These are phyloP conservation scores for Astrephomene gubernaculifera DNA, from an alignment of 139 green algal species.

Conservation along the genomic window DNA sequence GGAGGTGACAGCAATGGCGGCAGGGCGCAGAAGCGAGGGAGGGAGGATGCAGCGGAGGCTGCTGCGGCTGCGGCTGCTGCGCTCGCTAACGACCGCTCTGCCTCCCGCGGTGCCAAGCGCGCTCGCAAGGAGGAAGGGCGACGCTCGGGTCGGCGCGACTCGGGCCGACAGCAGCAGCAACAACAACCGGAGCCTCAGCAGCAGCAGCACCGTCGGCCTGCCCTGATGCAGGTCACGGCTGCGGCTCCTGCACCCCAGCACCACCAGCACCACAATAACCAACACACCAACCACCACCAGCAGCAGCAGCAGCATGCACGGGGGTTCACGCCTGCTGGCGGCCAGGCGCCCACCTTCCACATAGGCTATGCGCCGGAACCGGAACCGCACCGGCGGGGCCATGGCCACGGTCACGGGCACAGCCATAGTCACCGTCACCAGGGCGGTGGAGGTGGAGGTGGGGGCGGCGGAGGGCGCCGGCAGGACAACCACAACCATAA, in stretches of 20 bases:
- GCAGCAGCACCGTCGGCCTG: neutral
- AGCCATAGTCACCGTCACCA: neutral
- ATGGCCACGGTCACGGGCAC: neutral
- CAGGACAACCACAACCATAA: neutral
- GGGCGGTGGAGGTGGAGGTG: neutral
- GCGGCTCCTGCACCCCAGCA: too few relatives aligned
- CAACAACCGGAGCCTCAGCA: neutral
- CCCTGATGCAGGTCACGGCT: neutral
- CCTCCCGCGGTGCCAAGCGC: slow-evolving; percentile 8
- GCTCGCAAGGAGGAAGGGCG: neutral
- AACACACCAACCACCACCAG: neutral
- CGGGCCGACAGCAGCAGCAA: slow-evolving; percentile 12
- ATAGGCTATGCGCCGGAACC: slow-evolving; percentile 1
- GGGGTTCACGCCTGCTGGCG: too few relatives aligned
- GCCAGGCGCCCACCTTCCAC: slow-evolving; percentile 21
- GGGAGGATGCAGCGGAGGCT: neutral
- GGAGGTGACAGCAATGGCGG: neutral
- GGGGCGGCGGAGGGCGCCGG: neutral
- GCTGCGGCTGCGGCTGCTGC: neutral
- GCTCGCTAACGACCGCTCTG: neutral
- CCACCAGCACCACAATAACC: neutral
- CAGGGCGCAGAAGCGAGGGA: neutral
- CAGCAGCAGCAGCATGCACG: neutral
- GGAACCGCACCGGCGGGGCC: neutral
- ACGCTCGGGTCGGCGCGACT: too few relatives aligned